Percentiles rank a stretch among this genome's conserved stretches.
Conservation (phyloP, 2,329 filamentous ascomycete genomes). For the Nothopassalora personata region DNA sequence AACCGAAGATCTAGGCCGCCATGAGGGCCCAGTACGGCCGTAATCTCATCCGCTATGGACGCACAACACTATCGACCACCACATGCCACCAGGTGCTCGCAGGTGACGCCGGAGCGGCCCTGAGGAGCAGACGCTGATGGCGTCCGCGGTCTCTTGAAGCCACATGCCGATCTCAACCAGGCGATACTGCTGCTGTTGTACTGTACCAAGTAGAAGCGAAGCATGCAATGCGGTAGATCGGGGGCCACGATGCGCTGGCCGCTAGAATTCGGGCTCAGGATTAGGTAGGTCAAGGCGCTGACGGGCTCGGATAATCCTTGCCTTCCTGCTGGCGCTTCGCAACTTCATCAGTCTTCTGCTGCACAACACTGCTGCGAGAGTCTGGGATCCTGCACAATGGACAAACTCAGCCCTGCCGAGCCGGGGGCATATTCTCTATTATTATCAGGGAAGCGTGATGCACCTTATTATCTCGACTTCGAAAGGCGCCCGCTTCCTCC, state of each 20-base stretch:
- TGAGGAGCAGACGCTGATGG: background rate
- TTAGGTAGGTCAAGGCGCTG: background rate
- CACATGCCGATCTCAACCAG: background rate
- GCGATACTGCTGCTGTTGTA: background rate
- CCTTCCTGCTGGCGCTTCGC: background rate
- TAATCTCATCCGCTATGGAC: too few species aligned
- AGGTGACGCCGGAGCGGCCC: too few species aligned
- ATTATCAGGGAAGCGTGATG: slow-evolving; percentile 4
- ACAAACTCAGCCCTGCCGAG: background rate
- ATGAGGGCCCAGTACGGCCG: too few species aligned
- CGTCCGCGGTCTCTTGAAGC: background rate
- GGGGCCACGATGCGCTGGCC: background rate
- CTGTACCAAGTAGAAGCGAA: background rate
- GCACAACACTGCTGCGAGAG: background rate
- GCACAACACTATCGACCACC: too few species aligned
- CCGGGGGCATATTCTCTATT: background rate
- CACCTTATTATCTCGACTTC: background rate
- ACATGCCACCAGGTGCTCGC: too few species aligned
- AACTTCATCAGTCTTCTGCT: background rate
- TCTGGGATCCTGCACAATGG: background rate
- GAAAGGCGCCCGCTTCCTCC: background rate
- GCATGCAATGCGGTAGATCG: background rate
- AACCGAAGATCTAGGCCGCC: too few species aligned
- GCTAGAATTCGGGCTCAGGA: background rate
- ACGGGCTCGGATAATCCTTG: background rate